A percentile compares a stretch with the other conserved stretches of the same genome.
Conservation (phyloP, 2,329 filamentous ascomycete genomes). For the Rutstroemia sydowiana region DNA sequence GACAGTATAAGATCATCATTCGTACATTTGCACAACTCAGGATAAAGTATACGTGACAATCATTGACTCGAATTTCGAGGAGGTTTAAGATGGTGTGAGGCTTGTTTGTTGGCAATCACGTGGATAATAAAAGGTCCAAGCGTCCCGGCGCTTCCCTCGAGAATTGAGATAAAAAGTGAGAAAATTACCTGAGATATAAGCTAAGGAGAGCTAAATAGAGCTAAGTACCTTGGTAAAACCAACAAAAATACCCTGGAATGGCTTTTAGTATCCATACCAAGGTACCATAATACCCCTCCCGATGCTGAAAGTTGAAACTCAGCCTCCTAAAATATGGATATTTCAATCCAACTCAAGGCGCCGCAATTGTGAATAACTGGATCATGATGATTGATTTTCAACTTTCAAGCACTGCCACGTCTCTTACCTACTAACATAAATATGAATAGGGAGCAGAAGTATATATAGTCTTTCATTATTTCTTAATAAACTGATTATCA, state of each 20-base stretch:
- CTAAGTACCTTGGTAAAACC: no score
- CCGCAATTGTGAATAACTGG: conserved; percentile 6
- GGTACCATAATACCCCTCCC: not conserved
- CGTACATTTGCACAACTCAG: not conserved
- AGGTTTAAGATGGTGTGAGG: not conserved
- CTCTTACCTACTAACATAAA: not conserved
- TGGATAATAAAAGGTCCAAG: not conserved
- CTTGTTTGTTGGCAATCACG: not conserved
- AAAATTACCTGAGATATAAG: no score
- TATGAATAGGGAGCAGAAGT: not conserved
- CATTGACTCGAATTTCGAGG: not conserved
- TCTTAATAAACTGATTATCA: not conserved
- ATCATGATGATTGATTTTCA: conserved; percentile 4
- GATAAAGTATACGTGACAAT: not conserved
- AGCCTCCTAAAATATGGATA: conserved; percentile 10
- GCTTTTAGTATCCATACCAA: no score
- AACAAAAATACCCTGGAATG: no score
- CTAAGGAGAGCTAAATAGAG: no score
- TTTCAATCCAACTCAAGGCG: not conserved
- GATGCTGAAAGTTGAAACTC: not conserved
- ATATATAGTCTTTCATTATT: conserved; percentile 2
- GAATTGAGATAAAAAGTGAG: not conserved
- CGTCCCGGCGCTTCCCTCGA: not conserved
- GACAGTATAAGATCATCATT: not conserved
- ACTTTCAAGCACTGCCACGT: conserved; percentile 7